Evolutionary conservation across 2,329 filamentous ascomycete genomes (phyloP).

Genomic region (Colletotrichum salicis): DNA sequence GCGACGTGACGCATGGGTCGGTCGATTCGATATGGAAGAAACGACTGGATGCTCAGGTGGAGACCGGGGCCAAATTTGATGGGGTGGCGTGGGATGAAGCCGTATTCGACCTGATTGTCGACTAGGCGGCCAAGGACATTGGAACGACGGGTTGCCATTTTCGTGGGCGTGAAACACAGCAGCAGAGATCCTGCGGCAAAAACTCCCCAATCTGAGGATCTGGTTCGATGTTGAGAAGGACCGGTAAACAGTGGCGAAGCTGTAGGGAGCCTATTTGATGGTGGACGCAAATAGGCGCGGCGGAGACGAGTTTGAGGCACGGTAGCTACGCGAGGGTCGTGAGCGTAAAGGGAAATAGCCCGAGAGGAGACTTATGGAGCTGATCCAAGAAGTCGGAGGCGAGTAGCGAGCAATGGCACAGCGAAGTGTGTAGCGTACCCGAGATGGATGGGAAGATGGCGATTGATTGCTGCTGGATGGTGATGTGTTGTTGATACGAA

Average conservation of each 20-base stretch:
- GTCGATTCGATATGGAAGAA: not conserved
- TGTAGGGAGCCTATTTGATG: not conserved
- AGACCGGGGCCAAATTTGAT: not conserved
- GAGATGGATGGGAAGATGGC: not conserved
- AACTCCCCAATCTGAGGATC: not conserved
- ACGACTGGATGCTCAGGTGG: not conserved
- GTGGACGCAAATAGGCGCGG: not conserved
- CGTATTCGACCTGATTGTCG: not conserved
- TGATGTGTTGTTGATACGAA: not conserved
- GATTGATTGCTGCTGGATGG: not conserved
- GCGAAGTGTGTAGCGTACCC: not conserved
- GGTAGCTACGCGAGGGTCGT: not conserved
- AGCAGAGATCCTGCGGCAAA: not conserved
- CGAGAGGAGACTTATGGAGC: not conserved
- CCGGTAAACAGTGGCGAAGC: not conserved
- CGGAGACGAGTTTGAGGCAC: not conserved
- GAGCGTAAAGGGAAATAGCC: not conserved
- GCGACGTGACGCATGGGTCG: conserved; percentile 12
- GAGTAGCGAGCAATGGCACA: not conserved
- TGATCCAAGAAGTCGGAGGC: not conserved
- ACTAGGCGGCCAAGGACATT: not conserved
- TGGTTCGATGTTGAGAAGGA: not conserved
- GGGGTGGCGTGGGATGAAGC: not conserved
- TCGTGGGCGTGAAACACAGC: not conserved
- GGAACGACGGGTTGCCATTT: not conserved